Percentiles rank a stretch among this genome's conserved stretches.
phyloP scores from a whole-genome alignment of 108 stramenopile species.

The Nitzschia sp. region DNA sequence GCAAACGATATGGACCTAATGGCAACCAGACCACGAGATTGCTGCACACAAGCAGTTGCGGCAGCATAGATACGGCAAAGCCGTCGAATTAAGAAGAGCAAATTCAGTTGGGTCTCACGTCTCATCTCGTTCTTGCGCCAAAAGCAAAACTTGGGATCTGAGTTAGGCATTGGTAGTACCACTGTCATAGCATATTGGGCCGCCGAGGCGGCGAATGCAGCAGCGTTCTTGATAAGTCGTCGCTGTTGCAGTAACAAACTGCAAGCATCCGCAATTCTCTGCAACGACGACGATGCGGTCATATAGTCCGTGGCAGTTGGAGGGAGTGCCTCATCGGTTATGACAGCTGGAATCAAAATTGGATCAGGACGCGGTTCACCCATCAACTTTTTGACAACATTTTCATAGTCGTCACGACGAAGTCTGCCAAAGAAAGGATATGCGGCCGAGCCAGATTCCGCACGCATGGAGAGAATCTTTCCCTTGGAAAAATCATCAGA shows the following conservation, averaged over 20 bases:
- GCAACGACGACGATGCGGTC: constrained; percentile 85
- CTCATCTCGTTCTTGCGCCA: constrained; percentile 91
- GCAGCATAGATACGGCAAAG: constrained; percentile 87
- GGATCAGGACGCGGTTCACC: constrained; percentile 88
- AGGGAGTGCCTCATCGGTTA: constrained; percentile 90
- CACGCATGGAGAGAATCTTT: constrained; percentile 53
- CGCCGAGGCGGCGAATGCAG: constrained; percentile 92
- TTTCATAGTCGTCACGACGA: constrained; percentile 88
- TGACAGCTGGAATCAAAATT: constrained; percentile 92
- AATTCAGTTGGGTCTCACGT: constrained; percentile 86
- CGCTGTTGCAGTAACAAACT: constrained; percentile 94
- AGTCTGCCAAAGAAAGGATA: constrained; percentile 91
- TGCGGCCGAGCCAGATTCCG: constrained; percentile 77
- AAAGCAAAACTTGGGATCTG: constrained; percentile 88
- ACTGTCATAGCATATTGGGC: constrained; percentile 93
- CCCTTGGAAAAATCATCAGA: constrained; percentile 75
- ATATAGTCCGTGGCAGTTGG: constrained; percentile 82
- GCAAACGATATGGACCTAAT: constrained; percentile 94
- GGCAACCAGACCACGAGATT: constrained; percentile 95
- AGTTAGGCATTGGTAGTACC: constrained; percentile 91
- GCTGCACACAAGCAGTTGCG: constrained; percentile 90
- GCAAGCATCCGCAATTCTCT: constrained; percentile 90
- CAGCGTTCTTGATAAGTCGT: constrained; percentile 92
- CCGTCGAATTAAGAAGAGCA: constrained; percentile 85
- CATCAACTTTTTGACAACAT: constrained; percentile 85